Evolutionary conservation across 2,329 filamentous ascomycete genomes (phyloP).

Genomic region (Cladophialophora psammophila): DNA sequence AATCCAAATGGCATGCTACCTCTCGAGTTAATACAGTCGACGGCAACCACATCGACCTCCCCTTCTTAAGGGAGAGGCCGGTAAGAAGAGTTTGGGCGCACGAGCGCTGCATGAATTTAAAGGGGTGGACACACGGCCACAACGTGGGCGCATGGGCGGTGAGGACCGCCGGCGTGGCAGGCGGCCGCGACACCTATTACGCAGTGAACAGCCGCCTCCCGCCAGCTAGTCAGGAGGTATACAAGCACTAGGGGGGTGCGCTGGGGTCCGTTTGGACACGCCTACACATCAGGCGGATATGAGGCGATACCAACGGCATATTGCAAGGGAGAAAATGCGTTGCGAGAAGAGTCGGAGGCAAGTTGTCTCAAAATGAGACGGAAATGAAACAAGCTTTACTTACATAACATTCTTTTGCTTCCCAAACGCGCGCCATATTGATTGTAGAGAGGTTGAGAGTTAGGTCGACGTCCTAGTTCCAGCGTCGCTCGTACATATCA

Average conservation of each 20-base stretch:
- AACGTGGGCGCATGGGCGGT: conserved; percentile 7
- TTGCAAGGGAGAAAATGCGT: conserved; percentile 7
- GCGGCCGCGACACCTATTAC: conserved; percentile 11
- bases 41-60: background rate
- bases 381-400: background rate
- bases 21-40: background rate
- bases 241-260: background rate
- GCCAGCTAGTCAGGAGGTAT: background rate
- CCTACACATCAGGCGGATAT: too few species aligned
- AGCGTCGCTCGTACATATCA: too few species aligned
- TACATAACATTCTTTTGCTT: too few species aligned
- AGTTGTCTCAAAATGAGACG: background rate
- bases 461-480: too few species aligned
- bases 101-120: background rate
- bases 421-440: too few species aligned
- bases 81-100: conserved; percentile 3
- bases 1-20: background rate
- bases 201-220: background rate
- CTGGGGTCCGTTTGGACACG: background rate
- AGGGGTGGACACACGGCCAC: background rate
- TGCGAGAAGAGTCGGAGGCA: background rate
- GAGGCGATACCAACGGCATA: background rate
- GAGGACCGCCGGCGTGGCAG: conserved; percentile 9
- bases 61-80: background rate
- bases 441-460: too few species aligned